Percentiles rank a stretch among this genome's conserved stretches.
These are phyloP conservation scores for Logfia minima DNA, from an alignment of 129 eudicot species.

Conservation along the genomic window DNA sequence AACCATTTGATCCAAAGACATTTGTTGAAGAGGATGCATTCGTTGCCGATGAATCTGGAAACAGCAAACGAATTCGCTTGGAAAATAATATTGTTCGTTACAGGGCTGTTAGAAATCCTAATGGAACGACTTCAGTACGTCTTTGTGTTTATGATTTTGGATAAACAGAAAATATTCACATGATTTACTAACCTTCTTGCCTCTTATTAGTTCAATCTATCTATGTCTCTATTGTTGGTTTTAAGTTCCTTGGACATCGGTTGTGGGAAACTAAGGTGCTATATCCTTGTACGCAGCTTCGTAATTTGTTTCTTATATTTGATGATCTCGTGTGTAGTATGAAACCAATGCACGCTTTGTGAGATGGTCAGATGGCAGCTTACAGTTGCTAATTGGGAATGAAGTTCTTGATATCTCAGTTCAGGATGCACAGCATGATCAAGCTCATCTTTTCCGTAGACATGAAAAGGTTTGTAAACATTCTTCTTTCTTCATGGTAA, in stretches of 20 bases:
- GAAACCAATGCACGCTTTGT: conserved; percentile 99
- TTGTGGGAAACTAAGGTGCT: conserved; percentile 1
- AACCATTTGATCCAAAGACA: conserved; percentile 91
- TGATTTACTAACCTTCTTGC: conserved; percentile 6
- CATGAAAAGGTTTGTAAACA: conserved; percentile 68
- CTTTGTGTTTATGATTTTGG: conserved; percentile 5
- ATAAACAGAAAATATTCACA: conserved; percentile 21
- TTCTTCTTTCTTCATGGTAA: background rate
- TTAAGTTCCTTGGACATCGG: background rate
- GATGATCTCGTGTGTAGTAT: conserved; percentile 45
- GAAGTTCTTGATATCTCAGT: conserved; percentile 97
- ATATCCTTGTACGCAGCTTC: background rate
- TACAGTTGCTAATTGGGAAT: conserved; percentile 81
- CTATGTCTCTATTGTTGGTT: conserved; percentile 9
- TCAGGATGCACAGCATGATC: conserved; percentile 98
- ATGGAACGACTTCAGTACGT: conserved; percentile 84
- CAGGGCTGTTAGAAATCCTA: conserved; percentile 75
- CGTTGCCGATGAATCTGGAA: conserved; percentile 92
- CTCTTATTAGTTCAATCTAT: conserved; percentile 11
- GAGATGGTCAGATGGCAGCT: conserved; percentile 98
- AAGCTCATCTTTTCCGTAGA: conserved; percentile 88
- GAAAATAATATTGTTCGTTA: conserved; percentile 95
- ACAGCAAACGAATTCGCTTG: conserved; percentile 82
- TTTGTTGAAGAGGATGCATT: conserved; percentile 88
- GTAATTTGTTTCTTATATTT: background rate